phyloP scores from a whole-genome alignment of 2,329 filamentous ascomycete species.

The Aspergillus clavatus region DNA sequence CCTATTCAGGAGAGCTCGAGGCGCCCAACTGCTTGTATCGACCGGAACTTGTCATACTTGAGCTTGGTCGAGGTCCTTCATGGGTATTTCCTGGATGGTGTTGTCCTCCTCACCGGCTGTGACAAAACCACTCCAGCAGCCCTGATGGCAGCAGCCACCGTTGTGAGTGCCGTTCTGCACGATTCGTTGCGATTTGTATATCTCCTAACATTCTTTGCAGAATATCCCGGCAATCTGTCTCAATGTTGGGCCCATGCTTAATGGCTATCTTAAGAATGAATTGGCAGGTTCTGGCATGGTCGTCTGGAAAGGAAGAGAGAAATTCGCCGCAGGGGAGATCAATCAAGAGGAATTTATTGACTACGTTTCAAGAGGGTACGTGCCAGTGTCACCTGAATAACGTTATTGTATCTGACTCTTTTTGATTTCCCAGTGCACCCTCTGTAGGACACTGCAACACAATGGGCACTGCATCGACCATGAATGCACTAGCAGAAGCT shows the following conservation, averaged over 20 bases:
- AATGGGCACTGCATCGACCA: conserved; percentile 52
- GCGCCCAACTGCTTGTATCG: conserved; percentile 47
- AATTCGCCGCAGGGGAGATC: conserved; percentile 46
- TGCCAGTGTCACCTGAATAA: background rate
- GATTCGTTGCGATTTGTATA: background rate
- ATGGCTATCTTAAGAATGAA: conserved; percentile 43
- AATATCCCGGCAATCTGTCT: conserved; percentile 50
- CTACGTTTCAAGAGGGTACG: conserved; percentile 41
- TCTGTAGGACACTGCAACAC: conserved; percentile 50
- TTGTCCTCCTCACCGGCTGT: conserved; percentile 50
- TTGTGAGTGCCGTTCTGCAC: conserved; percentile 28
- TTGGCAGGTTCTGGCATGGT: conserved; percentile 45
- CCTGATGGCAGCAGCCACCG: conserved; percentile 50
- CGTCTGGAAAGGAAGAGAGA: conserved; percentile 48
- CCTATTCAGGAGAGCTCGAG: conserved; percentile 49
- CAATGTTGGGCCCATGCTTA: conserved; percentile 52
- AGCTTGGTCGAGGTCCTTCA: conserved; percentile 46
- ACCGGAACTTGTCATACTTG: conserved; percentile 48
- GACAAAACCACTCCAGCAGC: conserved; percentile 51
- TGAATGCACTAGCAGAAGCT: conserved; percentile 51
- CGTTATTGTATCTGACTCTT: conserved; percentile 2
- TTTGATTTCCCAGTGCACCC: conserved; percentile 33
- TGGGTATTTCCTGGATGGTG: conserved; percentile 48
- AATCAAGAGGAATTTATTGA: conserved; percentile 44
- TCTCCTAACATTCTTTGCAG: conserved; percentile 19